phyloP scores from a whole-genome alignment of 129 eudicot species.

The Centaurea solstitialis region DNA sequence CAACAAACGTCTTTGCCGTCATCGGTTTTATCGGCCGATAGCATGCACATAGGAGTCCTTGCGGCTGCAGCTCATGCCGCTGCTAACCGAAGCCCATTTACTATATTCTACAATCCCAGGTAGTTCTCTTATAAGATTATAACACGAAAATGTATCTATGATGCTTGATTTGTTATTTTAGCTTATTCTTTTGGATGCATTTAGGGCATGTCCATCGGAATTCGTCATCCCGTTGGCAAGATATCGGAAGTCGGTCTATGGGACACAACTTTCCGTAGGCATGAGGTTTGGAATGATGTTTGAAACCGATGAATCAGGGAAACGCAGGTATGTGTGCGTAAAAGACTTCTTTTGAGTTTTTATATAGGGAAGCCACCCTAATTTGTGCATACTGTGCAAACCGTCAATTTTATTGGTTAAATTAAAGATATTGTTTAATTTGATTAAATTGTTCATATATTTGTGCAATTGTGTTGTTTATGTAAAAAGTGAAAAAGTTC shows the following conservation, averaged over 20 bases:
- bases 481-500: too few species aligned
- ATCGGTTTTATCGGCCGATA: slow-evolving; percentile 97
- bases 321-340: slow-evolving; percentile 64
- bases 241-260: slow-evolving; percentile 69
- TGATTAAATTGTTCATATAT: too few species aligned
- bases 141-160: neutral
- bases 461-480: too few species aligned
- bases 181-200: neutral
- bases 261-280: slow-evolving; percentile 88
- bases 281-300: slow-evolving; percentile 99
- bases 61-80: slow-evolving; percentile 99
- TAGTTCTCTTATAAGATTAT: slow-evolving; percentile 17
- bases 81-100: slow-evolving; percentile 82
- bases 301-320: slow-evolving; percentile 96
- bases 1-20: slow-evolving; percentile 95
- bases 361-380: too few species aligned
- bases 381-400: too few species aligned
- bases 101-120: slow-evolving; percentile 97
- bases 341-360: neutral
- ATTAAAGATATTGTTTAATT: too few species aligned
- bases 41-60: slow-evolving; percentile 99
- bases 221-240: slow-evolving; percentile 78
- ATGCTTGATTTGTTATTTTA: neutral
- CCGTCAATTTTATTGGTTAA: too few species aligned
- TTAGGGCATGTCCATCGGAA: slow-evolving; percentile 97